phyloP scores from a whole-genome alignment of 345 rosid species.

The Ceriops zippeliana region DNA sequence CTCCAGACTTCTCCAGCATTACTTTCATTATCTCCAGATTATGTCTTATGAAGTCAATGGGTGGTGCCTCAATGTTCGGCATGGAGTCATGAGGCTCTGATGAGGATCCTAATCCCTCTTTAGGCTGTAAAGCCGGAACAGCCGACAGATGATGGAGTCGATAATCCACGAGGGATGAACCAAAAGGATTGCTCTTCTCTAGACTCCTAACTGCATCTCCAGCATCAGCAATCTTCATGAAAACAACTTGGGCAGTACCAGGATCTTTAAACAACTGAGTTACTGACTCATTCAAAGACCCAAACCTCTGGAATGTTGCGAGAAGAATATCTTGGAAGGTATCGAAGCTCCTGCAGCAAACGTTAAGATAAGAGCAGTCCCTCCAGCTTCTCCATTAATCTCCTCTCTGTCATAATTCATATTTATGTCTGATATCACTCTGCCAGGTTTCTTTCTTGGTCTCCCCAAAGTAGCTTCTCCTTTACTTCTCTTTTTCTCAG shows the following conservation, averaged over 20 bases:
- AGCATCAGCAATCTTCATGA: constrained; percentile 51
- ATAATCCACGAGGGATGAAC: constrained; percentile 41
- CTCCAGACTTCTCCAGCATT: constrained; percentile 78
- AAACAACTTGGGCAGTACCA: constrained; percentile 51
- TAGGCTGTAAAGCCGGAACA: constrained; percentile 6
- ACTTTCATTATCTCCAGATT: constrained; percentile 89
- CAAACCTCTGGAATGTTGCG: constrained; percentile 56
- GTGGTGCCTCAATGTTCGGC: constrained; percentile 40
- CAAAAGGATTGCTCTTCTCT: constrained; percentile 53
- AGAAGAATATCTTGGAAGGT: constrained; percentile 63
- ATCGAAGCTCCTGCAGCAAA: constrained; percentile 48
- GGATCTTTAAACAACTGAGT: constrained; percentile 41
- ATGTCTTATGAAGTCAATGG: constrained; percentile 64
- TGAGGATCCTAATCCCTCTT: constrained; percentile 17
- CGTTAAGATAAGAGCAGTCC: constrained; percentile 63
- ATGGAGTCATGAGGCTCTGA: constrained; percentile 29
- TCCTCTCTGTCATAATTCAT: constrained; percentile 12
- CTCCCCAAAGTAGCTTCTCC: constrained; percentile 24
- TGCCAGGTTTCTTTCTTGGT: constrained; percentile 17
- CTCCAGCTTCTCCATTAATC: constrained; percentile 34
- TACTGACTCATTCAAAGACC: constrained; percentile 59
- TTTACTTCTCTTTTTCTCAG: constrained; percentile 44
- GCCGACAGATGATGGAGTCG: constrained; percentile 36
- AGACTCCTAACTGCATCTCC: constrained; percentile 55
- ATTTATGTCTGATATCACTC: constrained; percentile 17